Base-by-base conservation (phyloP, 257 asterid genomes). In the Plectranthus barbatus region DNA sequence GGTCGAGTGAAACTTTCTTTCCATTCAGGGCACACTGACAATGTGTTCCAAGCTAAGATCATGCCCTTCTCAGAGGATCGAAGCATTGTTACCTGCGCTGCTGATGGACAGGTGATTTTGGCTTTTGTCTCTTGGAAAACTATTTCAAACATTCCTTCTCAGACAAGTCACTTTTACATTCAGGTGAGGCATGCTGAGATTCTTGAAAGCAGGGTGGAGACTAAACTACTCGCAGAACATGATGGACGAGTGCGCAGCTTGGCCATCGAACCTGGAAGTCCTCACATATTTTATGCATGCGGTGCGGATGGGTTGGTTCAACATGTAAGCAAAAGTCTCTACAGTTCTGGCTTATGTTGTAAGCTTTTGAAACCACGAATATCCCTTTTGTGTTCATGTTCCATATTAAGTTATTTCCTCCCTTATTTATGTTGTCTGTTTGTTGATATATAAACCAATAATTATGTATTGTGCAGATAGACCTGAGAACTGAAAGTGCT, bases 291-390 rank as follows among this genome's bases (percentile, higher is more conserved):
- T 45, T 92, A 86, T 80, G 84, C 94, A 34, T 92, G 99, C 68
- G 97, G 96, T 21, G 95, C 85, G 78, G 95, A 92, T 80, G 97
- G 96, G 60, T 31, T 85, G 63, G 99, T 92, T 73, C 95, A 85
- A 67, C 99, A 79, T 77, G 99, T 92, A 76, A 85, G 95, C 71
- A 57, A 11, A 1, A 26, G 2, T 26, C 5, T 26, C 31, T 26
- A n/a, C n/a, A 26, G 21, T 11, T 60, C 17, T n/a, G n/a, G n/a
- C n/a, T n/a, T n/a, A n/a, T n/a, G n/a, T n/a, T n/a, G 42, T 33
- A 17, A 47, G 40, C 62, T 46, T 56, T 29, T 59, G 42, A n/a
- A n/a, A n/a, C n/a, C n/a, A n/a, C n/a, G n/a, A 31, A 31, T 26
- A 34, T 34, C 49, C 14, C 49, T 21, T 24, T 21, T 19, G 47